These are phyloP conservation scores for Ailanthus altissimus DNA, from an alignment of 345 rosid species.

Conservation along the genomic window DNA sequence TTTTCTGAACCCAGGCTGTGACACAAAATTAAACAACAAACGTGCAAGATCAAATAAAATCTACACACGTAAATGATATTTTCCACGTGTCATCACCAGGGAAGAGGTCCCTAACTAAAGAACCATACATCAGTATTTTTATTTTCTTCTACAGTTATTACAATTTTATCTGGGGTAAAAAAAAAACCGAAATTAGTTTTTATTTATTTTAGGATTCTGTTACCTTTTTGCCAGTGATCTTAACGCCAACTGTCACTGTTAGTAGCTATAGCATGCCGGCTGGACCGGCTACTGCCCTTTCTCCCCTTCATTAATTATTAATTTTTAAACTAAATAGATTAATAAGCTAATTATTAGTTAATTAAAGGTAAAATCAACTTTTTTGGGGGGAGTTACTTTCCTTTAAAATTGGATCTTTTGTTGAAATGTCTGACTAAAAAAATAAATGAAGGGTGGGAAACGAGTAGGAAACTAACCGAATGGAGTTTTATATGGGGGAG, in stretches of 20 bases:
- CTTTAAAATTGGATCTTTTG: slow-evolving; percentile 47
- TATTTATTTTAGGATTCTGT: slow-evolving; percentile 13
- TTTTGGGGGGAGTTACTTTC: slow-evolving; percentile 25
- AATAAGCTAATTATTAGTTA: not conserved
- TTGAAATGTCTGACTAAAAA: slow-evolving; percentile 47
- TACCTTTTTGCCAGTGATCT: slow-evolving; percentile 22
- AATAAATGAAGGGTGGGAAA: slow-evolving; percentile 39
- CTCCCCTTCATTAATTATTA: not conserved
- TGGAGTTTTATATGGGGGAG: slow-evolving; percentile 32
- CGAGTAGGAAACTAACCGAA: slow-evolving; percentile 30
- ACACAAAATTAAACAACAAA: slow-evolving; percentile 3
- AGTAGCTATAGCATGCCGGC: slow-evolving; percentile 34
- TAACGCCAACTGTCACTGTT: slow-evolving; percentile 26
- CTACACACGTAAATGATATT: not conserved
- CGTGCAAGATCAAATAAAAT: not conserved
- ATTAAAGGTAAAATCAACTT: slow-evolving; percentile 7
- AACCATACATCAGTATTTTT: not conserved
- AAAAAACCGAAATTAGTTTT: slow-evolving; percentile 6
- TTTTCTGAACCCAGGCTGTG: slow-evolving; percentile 2
- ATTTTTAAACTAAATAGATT: not conserved
- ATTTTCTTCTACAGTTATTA: not conserved
- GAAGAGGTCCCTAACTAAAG: not conserved
- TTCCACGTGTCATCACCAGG: slow-evolving; percentile 19
- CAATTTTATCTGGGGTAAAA: not conserved
- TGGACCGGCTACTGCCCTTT: slow-evolving; percentile 20